phyloP scores from a whole-genome alignment of 768 basidiomycete genomes.

The Flagelloscypha sp. region DNA sequence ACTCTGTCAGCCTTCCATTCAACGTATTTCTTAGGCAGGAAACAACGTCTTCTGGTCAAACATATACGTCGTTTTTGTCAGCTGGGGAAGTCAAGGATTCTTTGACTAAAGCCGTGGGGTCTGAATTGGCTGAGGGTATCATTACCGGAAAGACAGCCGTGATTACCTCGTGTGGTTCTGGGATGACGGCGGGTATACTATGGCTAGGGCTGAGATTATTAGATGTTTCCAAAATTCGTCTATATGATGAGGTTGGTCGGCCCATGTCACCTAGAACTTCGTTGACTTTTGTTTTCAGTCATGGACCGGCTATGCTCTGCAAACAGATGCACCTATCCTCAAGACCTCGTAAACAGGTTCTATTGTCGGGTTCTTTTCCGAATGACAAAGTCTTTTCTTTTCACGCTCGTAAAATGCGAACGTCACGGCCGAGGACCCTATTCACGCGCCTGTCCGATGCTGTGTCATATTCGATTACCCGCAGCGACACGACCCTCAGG shows the following conservation, averaged over 20 bases:
- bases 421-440: too few species aligned
- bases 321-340: too few species aligned
- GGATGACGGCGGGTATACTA: slow-evolving; percentile 94
- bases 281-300: slow-evolving; percentile 42
- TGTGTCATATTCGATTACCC: too few species aligned
- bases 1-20: slow-evolving; percentile 82
- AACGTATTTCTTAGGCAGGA: slow-evolving; percentile 52
- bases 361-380: too few species aligned
- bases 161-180: slow-evolving; percentile 83
- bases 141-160: slow-evolving; percentile 53
- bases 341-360: too few species aligned
- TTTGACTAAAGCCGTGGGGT: slow-evolving; percentile 57
- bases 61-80: slow-evolving; percentile 55
- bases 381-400: too few species aligned
- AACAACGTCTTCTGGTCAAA: slow-evolving; percentile 27
- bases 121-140: slow-evolving; percentile 44
- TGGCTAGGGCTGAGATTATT: slow-evolving; percentile 87
- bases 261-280: not conserved
- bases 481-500: too few species aligned
- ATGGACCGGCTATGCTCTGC: slow-evolving; percentile 89
- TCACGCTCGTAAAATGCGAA: too few species aligned
- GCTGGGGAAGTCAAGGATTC: slow-evolving; percentile 49
- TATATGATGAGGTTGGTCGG: slow-evolving; percentile 86
- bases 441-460: too few species aligned
- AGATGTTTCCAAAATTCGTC: slow-evolving; percentile 48